A percentile compares a stretch with the other conserved stretches of the same genome.
phyloP scores from a whole-genome alignment of 2,329 filamentous ascomycete species.

The Microcyclospora pomicola region DNA sequence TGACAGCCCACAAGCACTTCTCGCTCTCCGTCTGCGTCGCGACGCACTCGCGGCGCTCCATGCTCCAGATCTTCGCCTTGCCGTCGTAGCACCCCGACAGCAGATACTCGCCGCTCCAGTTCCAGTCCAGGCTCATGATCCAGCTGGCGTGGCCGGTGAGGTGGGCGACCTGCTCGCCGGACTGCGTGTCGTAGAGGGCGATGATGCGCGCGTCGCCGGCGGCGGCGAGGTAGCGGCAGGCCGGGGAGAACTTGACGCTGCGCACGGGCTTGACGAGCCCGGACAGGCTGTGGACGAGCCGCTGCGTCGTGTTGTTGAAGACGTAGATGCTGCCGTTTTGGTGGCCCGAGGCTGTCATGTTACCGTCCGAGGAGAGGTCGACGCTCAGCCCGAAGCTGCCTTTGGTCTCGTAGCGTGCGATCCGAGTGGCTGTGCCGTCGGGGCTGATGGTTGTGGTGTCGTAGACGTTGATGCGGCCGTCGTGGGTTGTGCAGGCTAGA shows the following conservation, averaged over 20 bases:
- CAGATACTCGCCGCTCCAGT: conserved; percentile 78
- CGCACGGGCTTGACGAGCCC: conserved; percentile 80
- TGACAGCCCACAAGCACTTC: conserved; percentile 64
- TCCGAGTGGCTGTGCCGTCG: conserved; percentile 39
- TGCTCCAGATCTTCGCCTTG: conserved; percentile 90
- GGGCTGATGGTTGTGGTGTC: conserved; percentile 36
- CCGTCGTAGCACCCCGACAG: conserved; percentile 76
- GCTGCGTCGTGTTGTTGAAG: conserved; percentile 82
- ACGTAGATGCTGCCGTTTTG: conserved; percentile 86
- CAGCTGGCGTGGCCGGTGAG: conserved; percentile 68
- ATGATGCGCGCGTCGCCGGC: conserved; percentile 83
- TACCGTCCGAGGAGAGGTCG: conserved; percentile 65
- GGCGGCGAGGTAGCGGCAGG: conserved; percentile 69
- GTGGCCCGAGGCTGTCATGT: conserved; percentile 80
- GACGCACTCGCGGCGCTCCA: conserved; percentile 71
- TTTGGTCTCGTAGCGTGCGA: conserved; percentile 78
- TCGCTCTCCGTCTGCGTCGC: conserved; percentile 89
- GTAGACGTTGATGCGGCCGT: conserved; percentile 84
- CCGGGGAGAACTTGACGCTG: conserved; percentile 75
- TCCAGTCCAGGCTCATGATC: conserved; percentile 90
- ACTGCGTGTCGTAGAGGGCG: conserved; percentile 79
- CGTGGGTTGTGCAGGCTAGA: conserved; percentile 74
- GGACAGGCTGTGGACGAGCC: conserved; percentile 76
- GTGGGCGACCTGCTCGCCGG: conserved; percentile 84
- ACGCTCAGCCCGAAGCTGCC: conserved; percentile 85